phyloP scores from a whole-genome alignment of 371 early-diverging fungal genomes.

The Rhizopus stolonifer region DNA sequence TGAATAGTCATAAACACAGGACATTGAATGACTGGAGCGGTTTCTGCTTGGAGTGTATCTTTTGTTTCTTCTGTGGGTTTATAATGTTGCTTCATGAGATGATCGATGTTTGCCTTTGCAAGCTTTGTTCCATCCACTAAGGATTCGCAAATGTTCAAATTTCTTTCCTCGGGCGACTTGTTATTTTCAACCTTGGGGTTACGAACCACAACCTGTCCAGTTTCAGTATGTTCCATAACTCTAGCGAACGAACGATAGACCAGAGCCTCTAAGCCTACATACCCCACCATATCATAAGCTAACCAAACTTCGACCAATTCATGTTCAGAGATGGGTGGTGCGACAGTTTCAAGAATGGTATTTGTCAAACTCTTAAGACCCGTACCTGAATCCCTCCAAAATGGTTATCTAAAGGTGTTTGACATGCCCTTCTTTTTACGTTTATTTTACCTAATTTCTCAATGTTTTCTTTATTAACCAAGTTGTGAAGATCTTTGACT shows the following conservation, averaged over 20 bases:
- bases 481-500: conserved; percentile 49
- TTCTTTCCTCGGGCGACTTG: conserved; percentile 26
- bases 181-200: conserved; percentile 45
- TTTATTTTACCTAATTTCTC: conserved; percentile 45
- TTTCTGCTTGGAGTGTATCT: conserved; percentile 37
- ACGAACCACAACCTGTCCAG: conserved; percentile 65
- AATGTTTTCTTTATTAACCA: conserved; percentile 64
- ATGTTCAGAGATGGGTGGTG: conserved; percentile 69
- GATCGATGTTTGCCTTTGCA: conserved; percentile 37
- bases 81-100: conserved; percentile 24
- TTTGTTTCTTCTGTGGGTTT: conserved; percentile 8
- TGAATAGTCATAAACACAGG: conserved; percentile 70
- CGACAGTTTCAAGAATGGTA: conserved; percentile 62
- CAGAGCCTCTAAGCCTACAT: conserved; percentile 56
- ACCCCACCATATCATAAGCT: conserved; percentile 65
- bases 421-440: too few relatives aligned
- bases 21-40: conserved; percentile 53
- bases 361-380: conserved; percentile 23
- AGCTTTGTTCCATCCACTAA: conserved; percentile 55
- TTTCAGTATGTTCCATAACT: conserved; percentile 70
- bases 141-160: conserved; percentile 63
- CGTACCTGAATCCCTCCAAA: conserved; percentile 29
- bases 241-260: conserved; percentile 64
- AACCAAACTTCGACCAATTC: conserved; percentile 68
- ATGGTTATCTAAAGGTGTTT: too few relatives aligned